phyloP scores from a whole-genome alignment of 805 yeast genomes.

The Myxozyma mucilagina region DNA sequence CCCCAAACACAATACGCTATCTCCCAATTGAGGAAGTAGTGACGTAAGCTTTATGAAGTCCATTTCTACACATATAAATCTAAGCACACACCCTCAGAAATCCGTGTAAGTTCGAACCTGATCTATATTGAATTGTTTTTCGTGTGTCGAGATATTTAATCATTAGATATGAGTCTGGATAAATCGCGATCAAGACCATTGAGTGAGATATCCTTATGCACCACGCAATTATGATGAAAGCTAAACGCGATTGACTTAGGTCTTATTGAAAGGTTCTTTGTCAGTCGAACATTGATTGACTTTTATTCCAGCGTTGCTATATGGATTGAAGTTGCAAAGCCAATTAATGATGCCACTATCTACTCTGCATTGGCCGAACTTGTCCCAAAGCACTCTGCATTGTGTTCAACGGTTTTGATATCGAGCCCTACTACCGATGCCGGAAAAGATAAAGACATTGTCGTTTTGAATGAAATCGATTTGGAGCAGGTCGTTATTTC shows the following conservation, averaged over 20 bases:
- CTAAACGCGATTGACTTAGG: background rate
- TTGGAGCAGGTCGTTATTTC: constrained; percentile 5
- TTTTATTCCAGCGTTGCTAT: constrained; percentile 3
- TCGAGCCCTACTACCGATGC: background rate
- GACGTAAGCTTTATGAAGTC: too few relatives aligned
- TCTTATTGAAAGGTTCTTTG: constrained; percentile 11
- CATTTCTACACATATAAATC: too few relatives aligned
- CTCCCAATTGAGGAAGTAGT: too few relatives aligned
- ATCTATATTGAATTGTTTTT: too few relatives aligned
- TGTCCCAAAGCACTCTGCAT: constrained; percentile 1
- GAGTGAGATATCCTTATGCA: background rate
- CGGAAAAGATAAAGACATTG: background rate
- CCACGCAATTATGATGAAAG: background rate
- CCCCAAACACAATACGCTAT: too few relatives aligned
- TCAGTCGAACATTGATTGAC: background rate
- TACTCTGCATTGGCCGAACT: constrained; percentile 3
- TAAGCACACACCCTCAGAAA: too few relatives aligned
- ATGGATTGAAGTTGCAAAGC: background rate
- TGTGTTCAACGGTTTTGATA: background rate
- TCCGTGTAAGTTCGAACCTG: too few relatives aligned
- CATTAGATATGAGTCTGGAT: too few relatives aligned
- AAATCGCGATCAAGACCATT: background rate
- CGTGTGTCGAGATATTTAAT: too few relatives aligned
- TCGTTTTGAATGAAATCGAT: constrained; percentile 2
- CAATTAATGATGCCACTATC: background rate